These are phyloP conservation scores for Rhipidocladum racemiflorum DNA, from an alignment of 176 grass and related monocot genomes.

Conservation along the genomic window DNA sequence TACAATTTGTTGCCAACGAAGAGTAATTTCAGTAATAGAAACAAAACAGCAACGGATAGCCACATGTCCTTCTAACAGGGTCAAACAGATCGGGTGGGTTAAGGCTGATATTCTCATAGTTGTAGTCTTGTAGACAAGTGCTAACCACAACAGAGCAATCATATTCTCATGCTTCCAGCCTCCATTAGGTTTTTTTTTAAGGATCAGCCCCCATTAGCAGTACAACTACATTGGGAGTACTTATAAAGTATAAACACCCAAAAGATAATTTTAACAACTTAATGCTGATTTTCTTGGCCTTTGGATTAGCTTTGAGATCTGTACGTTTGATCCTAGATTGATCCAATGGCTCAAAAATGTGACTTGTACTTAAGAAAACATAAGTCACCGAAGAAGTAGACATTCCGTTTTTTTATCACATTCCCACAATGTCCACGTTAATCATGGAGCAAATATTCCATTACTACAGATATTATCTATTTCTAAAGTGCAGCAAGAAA, in stretches of 20 bases:
- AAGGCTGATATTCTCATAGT: not conserved
- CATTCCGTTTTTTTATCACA: not conserved
- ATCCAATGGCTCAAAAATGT: too few relatives aligned
- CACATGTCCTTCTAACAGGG: not conserved
- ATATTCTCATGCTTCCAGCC: not conserved
- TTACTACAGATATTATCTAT: not conserved
- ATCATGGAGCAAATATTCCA: not conserved
- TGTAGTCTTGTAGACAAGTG: not conserved
- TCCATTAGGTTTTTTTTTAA: too few relatives aligned
- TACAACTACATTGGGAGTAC: not conserved
- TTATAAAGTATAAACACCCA: not conserved
- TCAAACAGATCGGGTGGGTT: too few relatives aligned
- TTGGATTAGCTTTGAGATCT: too few relatives aligned
- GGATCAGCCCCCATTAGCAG: too few relatives aligned
- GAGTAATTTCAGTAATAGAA: not conserved
- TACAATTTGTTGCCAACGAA: not conserved
- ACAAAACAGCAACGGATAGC: slow-evolving; percentile 1
- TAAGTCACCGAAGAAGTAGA: not conserved
- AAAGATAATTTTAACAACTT: not conserved
- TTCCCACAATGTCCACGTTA: not conserved
- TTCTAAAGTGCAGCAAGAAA: not conserved
- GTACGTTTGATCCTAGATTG: too few relatives aligned
- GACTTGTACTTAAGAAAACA: too few relatives aligned
- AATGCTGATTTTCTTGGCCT: not conserved
- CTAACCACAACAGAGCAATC: not conserved